These are phyloP conservation scores for Phalaenopsis hybrid DNA, from an alignment of 116 monocot genomes.

Conservation along the genomic window DNA sequence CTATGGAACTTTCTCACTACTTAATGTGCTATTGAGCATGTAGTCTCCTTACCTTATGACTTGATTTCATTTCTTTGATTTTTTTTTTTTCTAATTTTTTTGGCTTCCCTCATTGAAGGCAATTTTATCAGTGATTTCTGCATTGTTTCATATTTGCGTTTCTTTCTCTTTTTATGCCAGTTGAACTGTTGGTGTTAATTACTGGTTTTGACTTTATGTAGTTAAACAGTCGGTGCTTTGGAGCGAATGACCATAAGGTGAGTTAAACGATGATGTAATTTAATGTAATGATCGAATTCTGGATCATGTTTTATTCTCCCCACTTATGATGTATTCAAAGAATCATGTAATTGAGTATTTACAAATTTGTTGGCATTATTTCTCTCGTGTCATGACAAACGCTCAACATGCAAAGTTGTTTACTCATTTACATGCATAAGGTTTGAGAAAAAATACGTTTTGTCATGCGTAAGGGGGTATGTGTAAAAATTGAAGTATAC, in stretches of 20 bases:
- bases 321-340: not conserved
- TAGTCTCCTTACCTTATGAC: not conserved
- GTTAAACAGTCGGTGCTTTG: too few species aligned
- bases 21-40: slow-evolving; percentile 14
- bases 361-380: too few species aligned
- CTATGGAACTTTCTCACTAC: slow-evolving; percentile 83
- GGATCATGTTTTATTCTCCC: not conserved
- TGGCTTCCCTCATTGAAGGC: not conserved
- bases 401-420: too few species aligned
- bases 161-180: not conserved
- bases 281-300: not conserved
- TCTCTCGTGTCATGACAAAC: too few species aligned
- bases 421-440: too few species aligned
- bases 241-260: too few species aligned
- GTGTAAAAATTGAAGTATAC: too few species aligned
- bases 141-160: not conserved
- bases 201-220: too few species aligned
- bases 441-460: too few species aligned
- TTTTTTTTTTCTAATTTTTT: not conserved
- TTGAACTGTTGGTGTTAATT: not conserved
- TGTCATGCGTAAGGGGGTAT: too few species aligned
- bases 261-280: not conserved
- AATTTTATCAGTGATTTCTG: not conserved
- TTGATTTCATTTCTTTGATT: not conserved
- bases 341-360: not conserved